phyloP scores from a whole-genome alignment of 306 rosid species.

The Dalbergia cochinchinensis region DNA sequence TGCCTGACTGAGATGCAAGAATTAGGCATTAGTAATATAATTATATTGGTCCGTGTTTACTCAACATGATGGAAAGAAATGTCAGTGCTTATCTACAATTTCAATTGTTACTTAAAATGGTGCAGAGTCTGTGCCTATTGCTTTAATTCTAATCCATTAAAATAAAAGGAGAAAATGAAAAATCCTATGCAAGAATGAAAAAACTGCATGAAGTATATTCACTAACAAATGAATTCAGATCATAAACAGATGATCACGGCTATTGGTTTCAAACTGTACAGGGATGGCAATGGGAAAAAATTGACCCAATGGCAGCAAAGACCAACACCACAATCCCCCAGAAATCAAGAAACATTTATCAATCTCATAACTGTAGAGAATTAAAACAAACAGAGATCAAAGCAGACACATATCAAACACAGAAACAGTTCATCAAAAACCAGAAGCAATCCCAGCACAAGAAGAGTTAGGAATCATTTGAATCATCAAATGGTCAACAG shows the following conservation, averaged over 20 bases:
- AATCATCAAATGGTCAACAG: constrained; percentile 39
- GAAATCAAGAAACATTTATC: constrained; percentile 25
- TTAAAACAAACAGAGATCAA: constrained; percentile 22
- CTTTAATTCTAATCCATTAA: constrained; percentile 28
- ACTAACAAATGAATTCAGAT: constrained; percentile 30
- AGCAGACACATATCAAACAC: constrained; percentile 36
- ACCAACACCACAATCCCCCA: constrained; percentile 15
- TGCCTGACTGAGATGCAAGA: not conserved
- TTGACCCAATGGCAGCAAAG: constrained; percentile 15
- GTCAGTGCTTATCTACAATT: not conserved
- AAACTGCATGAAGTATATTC: constrained; percentile 8
- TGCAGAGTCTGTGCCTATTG: constrained; percentile 11
- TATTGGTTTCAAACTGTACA: constrained; percentile 11
- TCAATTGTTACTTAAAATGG: not conserved
- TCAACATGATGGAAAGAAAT: constrained; percentile 19
- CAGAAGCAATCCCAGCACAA: constrained; percentile 30
- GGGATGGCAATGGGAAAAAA: constrained; percentile 16
- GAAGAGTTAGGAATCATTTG: constrained; percentile 27
- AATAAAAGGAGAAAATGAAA: constrained; percentile 7
- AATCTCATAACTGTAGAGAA: constrained; percentile 13
- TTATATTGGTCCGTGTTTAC: constrained; percentile 4
- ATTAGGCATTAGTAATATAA: not conserved
- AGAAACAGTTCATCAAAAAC: constrained; percentile 30
- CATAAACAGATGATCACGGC: constrained; percentile 17
- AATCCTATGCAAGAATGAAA: constrained; percentile 3